phyloP scores from a whole-genome alignment of 169 alveolate genomes.

The Babesia bigemina region DNA sequence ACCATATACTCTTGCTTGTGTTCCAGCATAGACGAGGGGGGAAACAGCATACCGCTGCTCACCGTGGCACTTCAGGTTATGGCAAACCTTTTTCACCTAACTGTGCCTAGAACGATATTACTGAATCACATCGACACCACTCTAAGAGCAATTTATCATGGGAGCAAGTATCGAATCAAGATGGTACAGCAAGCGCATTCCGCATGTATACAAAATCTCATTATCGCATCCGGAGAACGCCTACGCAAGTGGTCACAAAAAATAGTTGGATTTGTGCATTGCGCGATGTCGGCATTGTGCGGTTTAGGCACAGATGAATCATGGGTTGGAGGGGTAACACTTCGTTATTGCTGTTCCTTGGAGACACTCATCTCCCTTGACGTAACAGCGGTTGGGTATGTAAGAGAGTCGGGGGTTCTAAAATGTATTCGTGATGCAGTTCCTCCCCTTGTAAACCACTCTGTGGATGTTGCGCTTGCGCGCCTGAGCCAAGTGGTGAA shows the following conservation, averaged over 20 bases:
- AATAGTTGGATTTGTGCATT: background rate
- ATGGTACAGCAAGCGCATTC: conserved; percentile 58
- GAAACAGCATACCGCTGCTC: conserved; percentile 11
- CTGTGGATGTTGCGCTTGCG: background rate
- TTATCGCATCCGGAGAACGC: conserved; percentile 36
- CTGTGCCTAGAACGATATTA: conserved; percentile 35
- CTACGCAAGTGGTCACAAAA: background rate
- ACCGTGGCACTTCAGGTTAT: conserved; percentile 55
- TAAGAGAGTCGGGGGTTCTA: background rate
- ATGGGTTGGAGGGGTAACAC: conserved; percentile 20
- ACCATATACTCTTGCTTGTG: background rate
- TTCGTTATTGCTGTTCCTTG: conserved; percentile 36
- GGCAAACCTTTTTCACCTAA: conserved; percentile 39
- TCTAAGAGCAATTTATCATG: conserved; percentile 13
- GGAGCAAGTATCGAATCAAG: conserved; percentile 2
- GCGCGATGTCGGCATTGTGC: conserved; percentile 1
- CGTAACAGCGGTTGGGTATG: background rate
- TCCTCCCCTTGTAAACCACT: background rate
- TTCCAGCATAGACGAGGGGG: background rate
- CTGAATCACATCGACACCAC: conserved; percentile 30
- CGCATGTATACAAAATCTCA: conserved; percentile 43
- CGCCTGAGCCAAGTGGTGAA: conserved; percentile 4
- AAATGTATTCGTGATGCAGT: background rate
- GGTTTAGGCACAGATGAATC: background rate
- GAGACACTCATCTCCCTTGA: conserved; percentile 32